Percentiles rank a stretch among this genome's conserved stretches.
Conservation (phyloP, 768 basidiomycete genomes). For the Boletus pseudopeckii region DNA sequence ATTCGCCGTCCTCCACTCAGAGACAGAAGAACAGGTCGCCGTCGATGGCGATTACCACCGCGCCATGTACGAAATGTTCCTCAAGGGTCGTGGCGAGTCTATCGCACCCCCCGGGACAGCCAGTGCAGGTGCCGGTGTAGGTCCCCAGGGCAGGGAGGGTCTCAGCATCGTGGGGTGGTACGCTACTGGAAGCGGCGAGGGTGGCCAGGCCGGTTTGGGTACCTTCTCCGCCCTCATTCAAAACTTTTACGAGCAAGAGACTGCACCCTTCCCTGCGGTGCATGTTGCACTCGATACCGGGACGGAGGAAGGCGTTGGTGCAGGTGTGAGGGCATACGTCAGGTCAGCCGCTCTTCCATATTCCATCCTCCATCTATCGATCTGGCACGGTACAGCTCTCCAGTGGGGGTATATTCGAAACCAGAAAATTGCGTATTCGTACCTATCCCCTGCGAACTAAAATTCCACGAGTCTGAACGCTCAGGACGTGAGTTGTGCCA, state of each 20-base stretch:
- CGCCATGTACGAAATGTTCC: constrained; percentile 87
- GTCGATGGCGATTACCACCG: constrained; percentile 97
- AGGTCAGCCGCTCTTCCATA: constrained; percentile 47
- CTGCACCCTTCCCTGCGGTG: constrained; percentile 81
- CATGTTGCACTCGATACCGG: constrained; percentile 91
- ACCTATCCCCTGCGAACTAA: constrained; percentile 85
- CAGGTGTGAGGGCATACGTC: constrained; percentile 84
- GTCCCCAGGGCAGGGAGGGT: constrained; percentile 43
- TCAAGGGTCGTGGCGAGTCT: constrained; percentile 53
- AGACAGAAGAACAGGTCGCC: constrained; percentile 89
- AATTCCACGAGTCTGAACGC: constrained; percentile 79
- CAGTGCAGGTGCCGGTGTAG: constrained; percentile 19
- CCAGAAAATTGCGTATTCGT: constrained; percentile 94
- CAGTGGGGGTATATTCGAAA: constrained; percentile 84
- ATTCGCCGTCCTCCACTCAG: constrained; percentile 91
- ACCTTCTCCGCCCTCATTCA: constrained; percentile 96
- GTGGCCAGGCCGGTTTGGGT: constrained; percentile 54
- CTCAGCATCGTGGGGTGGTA: constrained; percentile 96
- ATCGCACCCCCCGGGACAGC: constrained; percentile 10
- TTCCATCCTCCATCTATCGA: constrained; percentile 9
- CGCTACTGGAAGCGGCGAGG: constrained; percentile 62
- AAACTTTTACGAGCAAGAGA: constrained; percentile 95
- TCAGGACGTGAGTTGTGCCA: constrained; percentile 65
- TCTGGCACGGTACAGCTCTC: constrained; percentile 51
- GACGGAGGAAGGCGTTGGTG: constrained; percentile 53